Evolutionary conservation across 2,329 filamentous ascomycete genomes (phyloP).

Genomic region (Proliferodiscus dingleyae): DNA sequence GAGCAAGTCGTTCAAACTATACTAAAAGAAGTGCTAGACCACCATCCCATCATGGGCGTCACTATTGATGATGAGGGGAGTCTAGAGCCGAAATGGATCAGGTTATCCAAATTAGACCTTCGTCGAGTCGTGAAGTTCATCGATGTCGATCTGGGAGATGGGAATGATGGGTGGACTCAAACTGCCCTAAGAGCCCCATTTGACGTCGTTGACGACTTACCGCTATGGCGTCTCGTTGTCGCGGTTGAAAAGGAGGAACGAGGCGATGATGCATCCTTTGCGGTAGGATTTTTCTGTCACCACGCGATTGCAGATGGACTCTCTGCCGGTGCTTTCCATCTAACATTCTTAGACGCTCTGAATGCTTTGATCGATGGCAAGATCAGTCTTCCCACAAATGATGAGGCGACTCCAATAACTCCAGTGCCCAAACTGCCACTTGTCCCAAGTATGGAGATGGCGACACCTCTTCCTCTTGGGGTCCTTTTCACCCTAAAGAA

Average conservation of each 20-base stretch:
- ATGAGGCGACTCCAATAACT: conserved; percentile 22
- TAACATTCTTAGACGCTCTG: conserved; percentile 41
- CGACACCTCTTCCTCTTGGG: conserved; percentile 31
- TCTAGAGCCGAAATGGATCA: conserved; percentile 14
- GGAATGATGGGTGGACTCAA: conserved; percentile 12
- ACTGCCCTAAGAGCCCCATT: conserved; percentile 9
- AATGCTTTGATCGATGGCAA: conserved; percentile 24
- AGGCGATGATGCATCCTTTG: conserved; percentile 4
- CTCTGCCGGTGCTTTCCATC: conserved; percentile 46
- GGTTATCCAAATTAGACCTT: conserved; percentile 12
- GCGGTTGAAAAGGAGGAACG: not conserved
- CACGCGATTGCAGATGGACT: conserved; percentile 50
- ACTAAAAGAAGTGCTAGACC: conserved; percentile 7
- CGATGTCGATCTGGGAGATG: conserved; percentile 4
- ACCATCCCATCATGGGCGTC: conserved; percentile 18
- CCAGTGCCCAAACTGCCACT: conserved; percentile 25
- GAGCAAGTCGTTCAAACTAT: conserved; percentile 12
- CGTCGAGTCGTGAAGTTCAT: conserved; percentile 14
- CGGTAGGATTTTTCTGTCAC: conserved; percentile 45
- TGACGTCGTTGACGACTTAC: conserved; percentile 10
- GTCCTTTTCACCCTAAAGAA: conserved; percentile 37
- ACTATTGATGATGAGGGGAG: conserved; percentile 13
- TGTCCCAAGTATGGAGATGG: conserved; percentile 16
- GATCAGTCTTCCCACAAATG: not conserved
- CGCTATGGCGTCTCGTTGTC: conserved; percentile 17